Evolutionary conservation across 2,329 filamentous ascomycete species (phyloP).

Genomic region (Cytospora chrysosperma): DNA sequence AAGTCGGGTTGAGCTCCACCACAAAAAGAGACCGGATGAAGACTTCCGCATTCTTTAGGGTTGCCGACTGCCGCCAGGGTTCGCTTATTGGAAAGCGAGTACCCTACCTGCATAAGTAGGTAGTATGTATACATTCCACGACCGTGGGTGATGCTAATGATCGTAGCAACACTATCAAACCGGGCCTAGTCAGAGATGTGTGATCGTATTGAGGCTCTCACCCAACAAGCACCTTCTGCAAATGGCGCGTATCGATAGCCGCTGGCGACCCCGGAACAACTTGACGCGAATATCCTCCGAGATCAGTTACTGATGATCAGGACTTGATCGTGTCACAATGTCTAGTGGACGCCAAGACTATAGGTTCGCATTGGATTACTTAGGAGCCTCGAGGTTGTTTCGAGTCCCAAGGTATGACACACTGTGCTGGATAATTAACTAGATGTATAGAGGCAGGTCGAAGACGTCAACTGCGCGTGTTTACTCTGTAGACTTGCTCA

Average conservation of each 20-base stretch:
- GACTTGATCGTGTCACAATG: neutral
- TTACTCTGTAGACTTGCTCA: neutral
- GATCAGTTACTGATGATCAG: neutral
- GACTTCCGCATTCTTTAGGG: neutral
- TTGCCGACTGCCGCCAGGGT: neutral
- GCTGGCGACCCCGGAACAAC: neutral
- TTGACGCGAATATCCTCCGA: neutral
- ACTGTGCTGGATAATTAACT: neutral
- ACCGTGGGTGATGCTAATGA: neutral
- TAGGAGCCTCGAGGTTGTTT: too few species aligned
- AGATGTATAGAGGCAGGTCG: too few species aligned
- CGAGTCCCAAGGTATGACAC: too few species aligned
- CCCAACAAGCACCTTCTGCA: neutral
- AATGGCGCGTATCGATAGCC: neutral
- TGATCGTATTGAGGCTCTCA: neutral
- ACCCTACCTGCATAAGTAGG: too few species aligned
- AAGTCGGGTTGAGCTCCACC: slow-evolving; percentile 6
- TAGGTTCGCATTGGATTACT: neutral
- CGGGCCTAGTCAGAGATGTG: neutral
- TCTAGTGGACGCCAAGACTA: too few species aligned
- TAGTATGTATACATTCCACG: neutral
- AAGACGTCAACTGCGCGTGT: too few species aligned
- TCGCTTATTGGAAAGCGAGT: neutral
- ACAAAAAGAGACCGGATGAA: neutral
- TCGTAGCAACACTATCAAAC: too few species aligned